Evolutionary conservation across 2,329 filamentous ascomycete genomes (phyloP).

Genomic region (Graphilbum ipis-grandicollis): DNA sequence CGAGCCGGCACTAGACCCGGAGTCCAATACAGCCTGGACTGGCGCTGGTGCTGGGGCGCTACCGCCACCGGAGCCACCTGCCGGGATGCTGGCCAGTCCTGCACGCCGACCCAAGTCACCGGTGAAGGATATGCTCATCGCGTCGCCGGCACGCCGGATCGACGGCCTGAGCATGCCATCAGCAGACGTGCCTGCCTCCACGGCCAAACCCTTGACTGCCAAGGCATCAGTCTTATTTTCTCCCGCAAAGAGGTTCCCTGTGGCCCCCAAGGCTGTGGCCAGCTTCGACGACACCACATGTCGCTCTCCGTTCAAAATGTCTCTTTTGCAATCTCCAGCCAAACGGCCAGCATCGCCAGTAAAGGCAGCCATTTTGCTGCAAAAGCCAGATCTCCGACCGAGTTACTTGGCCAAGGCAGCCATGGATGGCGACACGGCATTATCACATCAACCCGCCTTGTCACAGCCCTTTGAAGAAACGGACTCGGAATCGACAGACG

Average conservation of each 20-base stretch:
- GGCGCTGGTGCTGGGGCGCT: neutral
- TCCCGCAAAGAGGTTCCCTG: constrained; percentile 31
- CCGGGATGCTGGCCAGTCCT: constrained; percentile 31
- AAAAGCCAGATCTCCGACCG: constrained; percentile 11
- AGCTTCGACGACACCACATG: constrained; percentile 11
- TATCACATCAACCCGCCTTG: too few species aligned
- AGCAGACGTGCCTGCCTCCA: neutral
- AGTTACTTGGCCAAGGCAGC: too few species aligned
- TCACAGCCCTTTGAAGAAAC: too few species aligned
- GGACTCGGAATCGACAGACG: constrained; percentile 3
- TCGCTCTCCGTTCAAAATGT: constrained; percentile 25
- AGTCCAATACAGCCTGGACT: too few species aligned
- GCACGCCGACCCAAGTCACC: constrained; percentile 36
- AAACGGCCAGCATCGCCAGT: constrained; percentile 16
- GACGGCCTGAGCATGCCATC: constrained; percentile 24
- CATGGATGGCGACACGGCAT: too few species aligned
- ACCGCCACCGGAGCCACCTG: constrained; percentile 15
- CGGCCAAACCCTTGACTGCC: constrained; percentile 12
- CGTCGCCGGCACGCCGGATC: constrained; percentile 34
- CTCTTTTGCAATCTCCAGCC: constrained; percentile 28
- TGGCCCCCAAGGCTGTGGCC: constrained; percentile 19
- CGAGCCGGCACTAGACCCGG: constrained; percentile 10
- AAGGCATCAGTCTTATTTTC: constrained; percentile 27
- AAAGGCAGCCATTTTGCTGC: constrained; percentile 18
- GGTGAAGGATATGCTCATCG: constrained; percentile 32